A percentile compares a stretch with the other conserved stretches of the same genome.
Evolutionary conservation across 345 rosid genomes (phyloP).

Genomic region (Erodium maritimum): DNA sequence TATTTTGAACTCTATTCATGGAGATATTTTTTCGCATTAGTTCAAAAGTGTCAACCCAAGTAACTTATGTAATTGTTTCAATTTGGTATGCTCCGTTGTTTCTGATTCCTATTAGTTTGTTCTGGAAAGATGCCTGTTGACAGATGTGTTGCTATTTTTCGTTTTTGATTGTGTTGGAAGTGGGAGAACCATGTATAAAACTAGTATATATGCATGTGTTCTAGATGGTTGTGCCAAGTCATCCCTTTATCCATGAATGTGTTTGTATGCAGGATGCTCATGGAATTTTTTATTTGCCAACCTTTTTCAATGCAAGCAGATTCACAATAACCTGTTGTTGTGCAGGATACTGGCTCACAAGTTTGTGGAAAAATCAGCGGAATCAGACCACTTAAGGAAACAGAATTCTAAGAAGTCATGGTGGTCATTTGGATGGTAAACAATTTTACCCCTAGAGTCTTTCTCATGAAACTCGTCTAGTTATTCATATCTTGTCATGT

Average conservation of each 20-base stretch:
- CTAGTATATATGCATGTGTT: not conserved
- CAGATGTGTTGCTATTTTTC: not conserved
- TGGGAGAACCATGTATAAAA: not conserved
- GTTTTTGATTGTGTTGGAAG: not conserved
- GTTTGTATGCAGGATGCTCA: not conserved
- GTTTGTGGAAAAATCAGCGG: conserved; percentile 63
- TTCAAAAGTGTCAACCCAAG: not conserved
- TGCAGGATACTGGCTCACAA: conserved; percentile 92
- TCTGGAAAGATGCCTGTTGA: not conserved
- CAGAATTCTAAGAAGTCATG: conserved; percentile 68
- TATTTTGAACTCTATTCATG: not conserved
- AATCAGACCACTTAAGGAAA: conserved; percentile 39
- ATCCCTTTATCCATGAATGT: not conserved
- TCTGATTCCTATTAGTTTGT: not conserved
- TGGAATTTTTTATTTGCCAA: not conserved
- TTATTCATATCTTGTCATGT: conserved; percentile 2
- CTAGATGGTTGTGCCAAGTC: not conserved
- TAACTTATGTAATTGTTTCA: not conserved
- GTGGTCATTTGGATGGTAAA: conserved; percentile 96
- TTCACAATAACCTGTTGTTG: conserved; percentile 7
- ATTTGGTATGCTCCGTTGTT: not conserved
- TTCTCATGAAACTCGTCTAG: not conserved
- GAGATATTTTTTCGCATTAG: not conserved
- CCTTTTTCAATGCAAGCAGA: not conserved
- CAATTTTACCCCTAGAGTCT: conserved; percentile 5